Percentiles rank a stretch among this genome's conserved stretches.
These are phyloP conservation scores for Gracilaria domingensis DNA, from an alignment of 23 red algal genomes.

Conservation along the genomic window DNA sequence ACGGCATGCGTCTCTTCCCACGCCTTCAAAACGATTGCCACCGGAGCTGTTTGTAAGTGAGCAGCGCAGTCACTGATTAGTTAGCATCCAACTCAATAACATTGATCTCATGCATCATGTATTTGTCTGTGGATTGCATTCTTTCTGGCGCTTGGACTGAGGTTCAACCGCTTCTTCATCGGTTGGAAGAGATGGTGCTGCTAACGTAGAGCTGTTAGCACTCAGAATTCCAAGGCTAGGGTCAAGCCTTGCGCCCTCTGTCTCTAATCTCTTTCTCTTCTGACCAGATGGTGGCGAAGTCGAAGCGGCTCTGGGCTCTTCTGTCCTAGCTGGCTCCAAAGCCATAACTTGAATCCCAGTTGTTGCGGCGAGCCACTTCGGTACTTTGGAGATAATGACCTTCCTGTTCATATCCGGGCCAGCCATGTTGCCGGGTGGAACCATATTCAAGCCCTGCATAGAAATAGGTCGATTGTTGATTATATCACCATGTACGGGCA, in stretches of 20 bases:
- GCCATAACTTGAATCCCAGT: slow-evolving; percentile 3
- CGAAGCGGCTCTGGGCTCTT: neutral
- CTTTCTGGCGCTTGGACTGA: slow-evolving; percentile 5
- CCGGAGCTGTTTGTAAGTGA: no score
- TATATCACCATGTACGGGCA: neutral
- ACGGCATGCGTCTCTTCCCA: no score
- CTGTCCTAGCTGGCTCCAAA: neutral
- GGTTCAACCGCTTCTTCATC: neutral
- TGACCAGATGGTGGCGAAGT: slow-evolving; percentile 12
- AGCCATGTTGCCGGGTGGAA: neutral
- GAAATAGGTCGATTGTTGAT: neutral
- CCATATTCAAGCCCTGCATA: neutral
- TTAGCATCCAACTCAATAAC: neutral
- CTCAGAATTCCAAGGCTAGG: neutral
- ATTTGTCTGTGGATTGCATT: neutral
- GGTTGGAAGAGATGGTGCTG: neutral
- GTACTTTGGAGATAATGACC: slow-evolving; percentile 14
- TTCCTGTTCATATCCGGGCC: neutral
- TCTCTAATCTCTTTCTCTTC: slow-evolving; percentile 3
- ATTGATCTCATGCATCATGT: neutral
- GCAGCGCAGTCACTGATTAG: no score
- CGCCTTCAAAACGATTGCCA: no score
- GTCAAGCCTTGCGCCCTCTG: neutral
- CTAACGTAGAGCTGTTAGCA: neutral
- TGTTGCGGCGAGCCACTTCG: slow-evolving; percentile 1